A percentile compares a stretch with the other conserved stretches of the same genome.
Evolutionary conservation across 768 basidiomycete genomes (phyloP).

Genomic region (Russula olivacea): DNA sequence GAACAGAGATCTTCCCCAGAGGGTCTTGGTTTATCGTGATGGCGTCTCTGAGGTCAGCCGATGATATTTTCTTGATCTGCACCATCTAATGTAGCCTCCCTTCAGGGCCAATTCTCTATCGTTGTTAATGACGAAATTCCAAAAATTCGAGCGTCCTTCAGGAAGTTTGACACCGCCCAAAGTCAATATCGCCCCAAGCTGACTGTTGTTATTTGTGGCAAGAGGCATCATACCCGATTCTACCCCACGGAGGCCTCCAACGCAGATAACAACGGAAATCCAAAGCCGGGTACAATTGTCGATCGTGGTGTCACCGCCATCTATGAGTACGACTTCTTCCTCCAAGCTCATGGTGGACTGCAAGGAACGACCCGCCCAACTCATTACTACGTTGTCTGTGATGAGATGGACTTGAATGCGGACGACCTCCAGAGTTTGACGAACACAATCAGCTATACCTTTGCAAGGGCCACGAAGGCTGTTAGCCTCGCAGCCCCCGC

Average conservation of each 20-base stretch:
- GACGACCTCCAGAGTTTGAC: constrained; percentile 51
- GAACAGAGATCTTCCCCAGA: constrained; percentile 38
- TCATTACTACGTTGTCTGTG: constrained; percentile 51
- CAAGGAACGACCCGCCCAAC: constrained; percentile 47
- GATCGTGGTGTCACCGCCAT: constrained; percentile 50
- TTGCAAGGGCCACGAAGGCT: constrained; percentile 53
- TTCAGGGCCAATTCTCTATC: constrained; percentile 44
- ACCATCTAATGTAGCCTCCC: neutral
- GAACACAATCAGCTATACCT: constrained; percentile 50
- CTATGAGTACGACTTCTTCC: constrained; percentile 51
- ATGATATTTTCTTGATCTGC: neutral
- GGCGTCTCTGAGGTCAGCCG: constrained; percentile 68
- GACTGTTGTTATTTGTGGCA: constrained; percentile 51
- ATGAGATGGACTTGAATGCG: constrained; percentile 46
- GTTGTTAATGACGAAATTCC: constrained; percentile 43
- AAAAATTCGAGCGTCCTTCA: constrained; percentile 40
- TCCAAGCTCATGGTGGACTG: constrained; percentile 47
- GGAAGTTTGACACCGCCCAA: constrained; percentile 34
- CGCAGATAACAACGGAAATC: constrained; percentile 45
- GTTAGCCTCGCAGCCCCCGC: constrained; percentile 42
- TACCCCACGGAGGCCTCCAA: constrained; percentile 42
- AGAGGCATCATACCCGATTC: constrained; percentile 54
- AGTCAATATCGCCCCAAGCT: constrained; percentile 41
- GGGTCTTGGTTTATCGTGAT: constrained; percentile 56
- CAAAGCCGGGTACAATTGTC: constrained; percentile 48